These are phyloP conservation scores for Xylariaceae sp. DNA, from an alignment of 2,329 filamentous ascomycete species.

Conservation along the genomic window DNA sequence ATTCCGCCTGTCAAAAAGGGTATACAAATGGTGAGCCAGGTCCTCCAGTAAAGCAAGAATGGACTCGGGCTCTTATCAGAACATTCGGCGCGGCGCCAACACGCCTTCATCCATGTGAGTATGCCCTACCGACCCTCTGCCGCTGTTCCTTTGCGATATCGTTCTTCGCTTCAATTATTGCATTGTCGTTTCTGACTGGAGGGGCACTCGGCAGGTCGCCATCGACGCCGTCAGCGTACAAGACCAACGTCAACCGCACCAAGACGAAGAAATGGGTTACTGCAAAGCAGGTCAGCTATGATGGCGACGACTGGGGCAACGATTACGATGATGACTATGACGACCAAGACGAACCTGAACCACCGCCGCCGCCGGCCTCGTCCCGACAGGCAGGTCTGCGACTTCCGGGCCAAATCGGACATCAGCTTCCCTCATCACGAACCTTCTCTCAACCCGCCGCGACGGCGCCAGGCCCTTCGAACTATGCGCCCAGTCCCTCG, in stretches of 20 bases:
- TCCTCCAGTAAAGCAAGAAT: constrained; percentile 11
- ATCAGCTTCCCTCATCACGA: constrained; percentile 25
- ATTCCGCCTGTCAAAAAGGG: neutral
- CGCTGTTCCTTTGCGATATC: neutral
- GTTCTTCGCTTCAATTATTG: neutral
- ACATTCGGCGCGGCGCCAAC: constrained; percentile 18
- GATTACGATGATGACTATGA: constrained; percentile 60
- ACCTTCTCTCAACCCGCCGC: constrained; percentile 26
- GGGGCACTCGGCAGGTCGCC: neutral
- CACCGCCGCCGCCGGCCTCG: constrained; percentile 33
- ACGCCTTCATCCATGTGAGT: constrained; percentile 18
- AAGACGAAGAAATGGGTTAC: constrained; percentile 97
- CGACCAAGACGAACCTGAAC: constrained; percentile 42
- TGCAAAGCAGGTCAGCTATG: constrained; percentile 81
- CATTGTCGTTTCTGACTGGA: constrained; percentile 3
- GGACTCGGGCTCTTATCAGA: constrained; percentile 23
- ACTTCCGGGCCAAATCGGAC: constrained; percentile 37
- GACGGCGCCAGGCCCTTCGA: constrained; percentile 7
- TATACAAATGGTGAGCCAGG: constrained; percentile 2
- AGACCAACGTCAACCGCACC: constrained; percentile 80
- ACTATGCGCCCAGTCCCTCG: constrained; percentile 15
- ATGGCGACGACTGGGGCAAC: constrained; percentile 89
- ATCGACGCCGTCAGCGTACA: constrained; percentile 49
- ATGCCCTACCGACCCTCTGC: neutral
- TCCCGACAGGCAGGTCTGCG: constrained; percentile 38